Evolutionary conservation across 495 filamentous ascomycete species (phyloP).

Genomic region (Melanomma pulvis-pyrius): DNA sequence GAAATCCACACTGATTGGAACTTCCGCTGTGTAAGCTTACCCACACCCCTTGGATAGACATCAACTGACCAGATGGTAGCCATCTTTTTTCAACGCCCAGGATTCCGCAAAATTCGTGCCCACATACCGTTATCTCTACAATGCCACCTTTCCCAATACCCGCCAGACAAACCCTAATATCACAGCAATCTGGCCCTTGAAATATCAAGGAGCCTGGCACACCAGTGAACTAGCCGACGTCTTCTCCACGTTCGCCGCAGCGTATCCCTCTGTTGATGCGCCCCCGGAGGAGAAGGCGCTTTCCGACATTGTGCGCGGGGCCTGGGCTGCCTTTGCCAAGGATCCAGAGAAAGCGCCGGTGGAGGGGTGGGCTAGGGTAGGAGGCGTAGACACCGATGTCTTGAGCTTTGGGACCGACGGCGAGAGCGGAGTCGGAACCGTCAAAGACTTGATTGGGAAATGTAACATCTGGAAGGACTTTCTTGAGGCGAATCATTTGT

Average conservation of each 20-base stretch:
- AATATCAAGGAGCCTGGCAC: constrained; percentile 40
- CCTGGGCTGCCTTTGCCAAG: constrained; percentile 46
- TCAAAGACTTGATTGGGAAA: neutral
- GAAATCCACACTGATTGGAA: constrained; percentile 27
- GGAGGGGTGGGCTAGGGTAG: neutral
- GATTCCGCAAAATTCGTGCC: constrained; percentile 4
- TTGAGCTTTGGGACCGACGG: neutral
- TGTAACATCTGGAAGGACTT: constrained; percentile 5
- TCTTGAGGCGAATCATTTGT: constrained; percentile 4
- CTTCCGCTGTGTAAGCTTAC: constrained; percentile 10
- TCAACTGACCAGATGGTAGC: neutral
- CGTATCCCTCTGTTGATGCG: constrained; percentile 4
- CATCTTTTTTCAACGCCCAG: constrained; percentile 6
- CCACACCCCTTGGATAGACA: neutral
- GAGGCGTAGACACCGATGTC: neutral
- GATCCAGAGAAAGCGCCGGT: constrained; percentile 30
- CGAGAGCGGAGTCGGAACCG: neutral
- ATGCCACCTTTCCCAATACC: constrained; percentile 45
- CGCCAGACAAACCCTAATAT: constrained; percentile 1
- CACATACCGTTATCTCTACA: constrained; percentile 30
- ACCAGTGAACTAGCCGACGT: constrained; percentile 40
- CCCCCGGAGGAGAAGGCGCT: constrained; percentile 38
- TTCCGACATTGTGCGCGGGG: constrained; percentile 37
- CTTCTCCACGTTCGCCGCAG: constrained; percentile 41
- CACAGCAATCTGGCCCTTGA: neutral